phyloP scores from a whole-genome alignment of 176 grass and related monocot genomes.

The Coix lacrymajobi region DNA sequence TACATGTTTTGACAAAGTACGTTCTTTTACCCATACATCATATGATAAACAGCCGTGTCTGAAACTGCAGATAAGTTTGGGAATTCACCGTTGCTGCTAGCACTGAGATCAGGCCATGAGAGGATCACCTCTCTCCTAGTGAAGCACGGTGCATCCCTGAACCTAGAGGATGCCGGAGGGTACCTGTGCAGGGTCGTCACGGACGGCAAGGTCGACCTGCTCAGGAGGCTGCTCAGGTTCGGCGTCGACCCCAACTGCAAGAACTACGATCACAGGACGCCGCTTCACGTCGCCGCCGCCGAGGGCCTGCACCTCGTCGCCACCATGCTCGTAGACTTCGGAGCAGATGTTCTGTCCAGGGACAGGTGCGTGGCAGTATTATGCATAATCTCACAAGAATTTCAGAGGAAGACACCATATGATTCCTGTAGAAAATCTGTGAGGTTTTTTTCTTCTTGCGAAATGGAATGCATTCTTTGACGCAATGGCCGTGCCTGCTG shows the following conservation, averaged over 20 bases:
- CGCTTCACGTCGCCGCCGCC: constrained; percentile 64
- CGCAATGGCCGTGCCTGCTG: not conserved
- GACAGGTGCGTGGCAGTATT: constrained; percentile 41
- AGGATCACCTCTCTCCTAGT: constrained; percentile 57
- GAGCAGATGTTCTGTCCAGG: constrained; percentile 49
- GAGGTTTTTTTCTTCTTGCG: not conserved
- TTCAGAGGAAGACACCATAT: not conserved
- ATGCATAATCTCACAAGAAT: not conserved
- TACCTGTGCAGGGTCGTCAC: constrained; percentile 61
- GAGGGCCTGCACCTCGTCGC: constrained; percentile 74
- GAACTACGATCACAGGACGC: constrained; percentile 76
- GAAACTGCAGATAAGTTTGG: constrained; percentile 71
- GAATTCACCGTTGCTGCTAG: constrained; percentile 68
- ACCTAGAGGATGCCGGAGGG: constrained; percentile 63
- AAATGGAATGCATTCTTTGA: not conserved
- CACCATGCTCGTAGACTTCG: constrained; percentile 50
- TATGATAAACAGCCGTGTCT: not conserved
- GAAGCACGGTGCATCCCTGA: constrained; percentile 53
- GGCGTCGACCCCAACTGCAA: constrained; percentile 78
- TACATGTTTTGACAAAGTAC: not conserved
- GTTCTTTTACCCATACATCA: not conserved
- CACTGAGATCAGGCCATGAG: constrained; percentile 66
- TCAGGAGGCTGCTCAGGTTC: constrained; percentile 53
- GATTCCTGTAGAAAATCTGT: not conserved
- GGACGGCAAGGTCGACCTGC: constrained; percentile 54